A percentile compares a stretch with the other conserved stretches of the same genome.
Conservation (phyloP, 2,329 filamentous ascomycete genomes). For the Colletotrichum theobromicola region DNA sequence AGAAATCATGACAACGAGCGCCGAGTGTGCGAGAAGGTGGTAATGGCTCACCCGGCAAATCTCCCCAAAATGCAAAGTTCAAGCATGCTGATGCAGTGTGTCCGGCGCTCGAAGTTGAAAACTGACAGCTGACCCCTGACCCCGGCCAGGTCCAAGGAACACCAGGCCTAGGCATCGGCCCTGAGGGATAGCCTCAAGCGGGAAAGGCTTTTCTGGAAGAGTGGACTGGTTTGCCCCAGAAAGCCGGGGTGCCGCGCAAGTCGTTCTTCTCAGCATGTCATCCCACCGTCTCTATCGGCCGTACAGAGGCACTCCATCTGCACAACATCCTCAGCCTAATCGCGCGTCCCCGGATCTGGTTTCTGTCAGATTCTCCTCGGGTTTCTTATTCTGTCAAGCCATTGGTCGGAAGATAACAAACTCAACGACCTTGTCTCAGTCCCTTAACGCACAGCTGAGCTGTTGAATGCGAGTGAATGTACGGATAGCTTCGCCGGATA, state of each 20-base stretch:
- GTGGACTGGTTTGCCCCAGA: slow-evolving; percentile 1
- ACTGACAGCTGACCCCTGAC: slow-evolving; percentile 10
- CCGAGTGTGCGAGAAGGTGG: not conserved
- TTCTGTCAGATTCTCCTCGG: not conserved
- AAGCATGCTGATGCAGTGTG: not conserved
- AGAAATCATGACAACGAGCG: not conserved
- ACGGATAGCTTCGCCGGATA: not conserved
- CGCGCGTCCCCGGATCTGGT: not conserved
- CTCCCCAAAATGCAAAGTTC: not conserved
- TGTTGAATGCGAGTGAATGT: not conserved
- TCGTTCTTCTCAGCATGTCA: not conserved
- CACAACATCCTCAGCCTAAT: slow-evolving; percentile 14
- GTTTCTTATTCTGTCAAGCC: not conserved
- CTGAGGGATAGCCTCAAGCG: not conserved
- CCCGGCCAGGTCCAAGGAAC: not conserved
- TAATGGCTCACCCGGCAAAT: slow-evolving; percentile 1
- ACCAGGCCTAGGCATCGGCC: not conserved
- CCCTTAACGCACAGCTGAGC: not conserved
- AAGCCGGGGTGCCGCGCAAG: slow-evolving; percentile 5
- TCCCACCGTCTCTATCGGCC: not conserved
- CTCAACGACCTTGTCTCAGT: not conserved
- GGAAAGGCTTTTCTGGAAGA: not conserved
- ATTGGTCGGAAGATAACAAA: not conserved
- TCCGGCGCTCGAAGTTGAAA: slow-evolving; percentile 6
- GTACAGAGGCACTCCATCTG: slow-evolving; percentile 6